These are phyloP conservation scores for Rhizopus arrhizus DNA, from an alignment of 371 early-diverging fungal species.

Conservation along the genomic window DNA sequence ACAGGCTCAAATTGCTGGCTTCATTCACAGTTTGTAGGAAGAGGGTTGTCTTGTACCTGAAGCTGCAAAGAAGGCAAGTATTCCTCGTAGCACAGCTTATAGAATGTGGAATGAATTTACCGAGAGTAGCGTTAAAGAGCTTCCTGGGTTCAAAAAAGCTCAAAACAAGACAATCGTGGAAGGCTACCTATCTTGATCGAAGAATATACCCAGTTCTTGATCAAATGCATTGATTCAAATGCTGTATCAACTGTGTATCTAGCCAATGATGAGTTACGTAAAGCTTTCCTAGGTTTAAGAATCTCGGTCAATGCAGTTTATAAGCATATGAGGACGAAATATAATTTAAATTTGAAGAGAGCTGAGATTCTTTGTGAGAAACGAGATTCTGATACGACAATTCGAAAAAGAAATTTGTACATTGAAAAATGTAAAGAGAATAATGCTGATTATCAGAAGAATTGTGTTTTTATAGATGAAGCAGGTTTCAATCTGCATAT, in stretches of 20 bases:
- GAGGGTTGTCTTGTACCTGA: slow-evolving; percentile 14
- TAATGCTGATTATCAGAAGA: slow-evolving; percentile 19
- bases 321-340: slow-evolving; percentile 17
- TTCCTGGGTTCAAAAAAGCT: slow-evolving; percentile 10
- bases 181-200: slow-evolving; percentile 18
- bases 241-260: slow-evolving; percentile 19
- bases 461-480: slow-evolving; percentile 17
- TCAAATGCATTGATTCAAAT: slow-evolving; percentile 15
- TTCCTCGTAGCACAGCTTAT: slow-evolving; percentile 18
- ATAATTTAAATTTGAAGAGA: slow-evolving; percentile 13
- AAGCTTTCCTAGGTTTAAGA: slow-evolving; percentile 17
- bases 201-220: slow-evolving; percentile 16
- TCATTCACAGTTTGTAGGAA: slow-evolving; percentile 23
- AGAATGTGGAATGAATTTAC: slow-evolving; percentile 10
- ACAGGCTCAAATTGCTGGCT: slow-evolving; percentile 21
- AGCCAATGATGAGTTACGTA: slow-evolving; percentile 15
- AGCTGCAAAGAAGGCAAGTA: slow-evolving; percentile 17
- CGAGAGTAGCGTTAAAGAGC: slow-evolving; percentile 8
- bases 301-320: slow-evolving; percentile 19
- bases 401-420: slow-evolving; percentile 14
- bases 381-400: slow-evolving; percentile 11
- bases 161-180: slow-evolving; percentile 14
- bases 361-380: slow-evolving; percentile 11
- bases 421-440: slow-evolving; percentile 16
- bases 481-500: slow-evolving; percentile 20